Evolutionary conservation across 805 yeast species (phyloP), one percentile per base, ranked within the genome.

Genomic region (Saturnispora hagleri): DNA sequence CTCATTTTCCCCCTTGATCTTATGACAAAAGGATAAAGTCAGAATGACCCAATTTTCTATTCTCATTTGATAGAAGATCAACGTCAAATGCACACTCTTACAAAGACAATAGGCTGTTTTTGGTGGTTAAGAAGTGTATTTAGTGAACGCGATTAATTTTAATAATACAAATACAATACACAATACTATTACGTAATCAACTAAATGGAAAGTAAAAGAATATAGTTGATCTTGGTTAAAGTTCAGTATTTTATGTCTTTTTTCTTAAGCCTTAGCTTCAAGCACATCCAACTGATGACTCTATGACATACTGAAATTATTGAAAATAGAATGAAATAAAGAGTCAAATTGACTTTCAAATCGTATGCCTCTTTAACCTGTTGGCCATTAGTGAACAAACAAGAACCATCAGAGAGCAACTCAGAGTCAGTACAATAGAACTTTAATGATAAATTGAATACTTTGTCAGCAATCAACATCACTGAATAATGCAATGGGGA

Each of bases 401-500:
- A 84, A 0, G 65, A 53, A 1, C 64, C 71, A 13, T 71, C 72
- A 8, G 60, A 57, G 12, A 57, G 55, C 3, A 52, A 58, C 46
- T 64, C 66, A 5, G 51, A 49, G 2, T 49, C 34, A 2, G 53
- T 56, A 65, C 95, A 86, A 0, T 72, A 62, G 43, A 86, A 76
- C 3, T 60, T 61, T 54, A 80, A 74, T 33, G 72, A 75, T 40
- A 60, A 43, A 3, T 73, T 73, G 54, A 87, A 81, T 2, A 81
- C 84, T 53, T 81, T 60, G 56, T 84, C 78, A n/a, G 82, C 76
- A 46, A 81, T 63, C 1, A 79, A 69, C 57, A 80, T 76, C 10
- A 84, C 84, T 2, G 82, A 82, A 61, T 85, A 89, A 60, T 84
- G 84, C 57, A 85, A 64, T 3, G 96, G 96, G 49, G 83, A 83